Conservation (phyloP, 352 stramenopile genomes). For the Blastocystis sp. region DNA sequence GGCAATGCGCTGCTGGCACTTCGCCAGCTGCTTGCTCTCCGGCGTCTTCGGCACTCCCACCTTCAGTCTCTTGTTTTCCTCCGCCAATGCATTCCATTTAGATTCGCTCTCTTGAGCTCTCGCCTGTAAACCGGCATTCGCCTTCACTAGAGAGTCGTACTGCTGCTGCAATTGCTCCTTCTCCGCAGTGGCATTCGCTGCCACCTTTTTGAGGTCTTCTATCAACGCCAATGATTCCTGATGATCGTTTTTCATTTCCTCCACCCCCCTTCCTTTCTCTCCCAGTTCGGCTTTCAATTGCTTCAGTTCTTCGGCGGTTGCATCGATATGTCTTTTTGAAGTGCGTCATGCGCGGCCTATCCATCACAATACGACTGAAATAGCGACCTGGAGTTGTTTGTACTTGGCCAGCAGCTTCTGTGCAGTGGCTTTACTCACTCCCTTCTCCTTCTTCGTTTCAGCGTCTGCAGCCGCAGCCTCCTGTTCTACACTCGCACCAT, state of each 20-base stretch:
- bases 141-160: neutral
- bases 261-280: neutral
- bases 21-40: conserved; percentile 27
- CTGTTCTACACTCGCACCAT: neutral
- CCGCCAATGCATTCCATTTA: neutral
- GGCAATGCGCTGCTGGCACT: conserved; percentile 25
- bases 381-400: conserved; percentile 39
- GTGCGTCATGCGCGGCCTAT: conserved; percentile 50
- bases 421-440: conserved; percentile 55
- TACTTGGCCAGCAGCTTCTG: conserved; percentile 65
- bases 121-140: neutral
- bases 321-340: conserved; percentile 29
- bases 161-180: conserved; percentile 9
- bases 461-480: neutral
- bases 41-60: neutral
- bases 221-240: conserved; percentile 7
- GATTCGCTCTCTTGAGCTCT: neutral
- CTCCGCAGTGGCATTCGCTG: neutral
- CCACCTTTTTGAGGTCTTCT: conserved; percentile 29
- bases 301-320: neutral
- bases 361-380: neutral
- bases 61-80: conserved; percentile 15
- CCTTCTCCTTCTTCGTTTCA: conserved; percentile 63
- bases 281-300: neutral
- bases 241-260: conserved; percentile 2